Conservation (phyloP, 495 filamentous ascomycete species). For the Penicillium angulare region DNA sequence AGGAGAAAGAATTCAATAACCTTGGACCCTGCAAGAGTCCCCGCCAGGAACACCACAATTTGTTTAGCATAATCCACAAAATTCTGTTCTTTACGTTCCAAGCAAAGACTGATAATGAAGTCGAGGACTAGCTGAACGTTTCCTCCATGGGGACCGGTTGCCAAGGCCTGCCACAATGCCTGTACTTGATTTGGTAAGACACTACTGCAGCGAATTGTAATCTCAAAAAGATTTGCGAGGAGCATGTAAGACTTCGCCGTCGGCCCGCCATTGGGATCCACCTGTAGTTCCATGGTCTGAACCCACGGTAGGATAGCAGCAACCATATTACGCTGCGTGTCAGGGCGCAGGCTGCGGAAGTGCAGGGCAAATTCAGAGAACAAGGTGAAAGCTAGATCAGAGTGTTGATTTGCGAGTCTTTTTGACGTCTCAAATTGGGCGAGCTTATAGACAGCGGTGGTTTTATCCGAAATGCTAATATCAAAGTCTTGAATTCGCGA, state of each 20-base stretch:
- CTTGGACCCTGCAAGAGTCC: conserved; percentile 84
- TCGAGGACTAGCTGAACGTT: conserved; percentile 93
- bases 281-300: conserved; percentile 85
- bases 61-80: conserved; percentile 98
- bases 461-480: conserved; percentile 97
- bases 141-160: conserved; percentile 88
- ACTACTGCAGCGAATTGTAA: conserved; percentile 87
- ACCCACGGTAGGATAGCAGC: conserved; percentile 95
- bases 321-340: conserved; percentile 88
- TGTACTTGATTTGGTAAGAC: conserved; percentile 94
- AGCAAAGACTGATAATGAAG: conserved; percentile 89
- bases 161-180: conserved; percentile 94
- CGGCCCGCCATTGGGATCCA: conserved; percentile 92
- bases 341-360: conserved; percentile 78
- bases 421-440: conserved; percentile 97
- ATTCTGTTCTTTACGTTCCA: conserved; percentile 93
- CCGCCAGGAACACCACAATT: conserved; percentile 91
- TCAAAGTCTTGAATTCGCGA: conserved; percentile 96
- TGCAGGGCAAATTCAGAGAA: conserved; percentile 92
- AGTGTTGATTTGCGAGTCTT: conserved; percentile 80
- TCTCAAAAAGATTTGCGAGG: conserved; percentile 91
- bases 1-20: conserved; percentile 91
- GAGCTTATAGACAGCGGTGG: conserved; percentile 93
- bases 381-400: conserved; percentile 84
- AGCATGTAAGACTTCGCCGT: conserved; percentile 92